Conservation (phyloP, 495 filamentous ascomycete species). For the Aspergillus cristatus region DNA sequence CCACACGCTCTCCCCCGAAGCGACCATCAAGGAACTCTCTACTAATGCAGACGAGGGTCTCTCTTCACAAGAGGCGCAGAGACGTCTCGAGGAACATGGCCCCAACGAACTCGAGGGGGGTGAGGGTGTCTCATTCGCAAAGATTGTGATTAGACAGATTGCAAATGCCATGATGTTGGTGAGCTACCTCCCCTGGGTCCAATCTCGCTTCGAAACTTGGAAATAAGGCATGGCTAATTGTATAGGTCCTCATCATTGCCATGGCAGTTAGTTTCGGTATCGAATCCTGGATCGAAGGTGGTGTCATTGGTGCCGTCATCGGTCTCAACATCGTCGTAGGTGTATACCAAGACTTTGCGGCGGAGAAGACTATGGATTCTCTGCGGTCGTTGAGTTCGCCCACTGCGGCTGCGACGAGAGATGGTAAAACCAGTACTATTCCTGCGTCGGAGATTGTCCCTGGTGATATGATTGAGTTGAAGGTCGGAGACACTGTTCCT, state of each 20-base stretch:
- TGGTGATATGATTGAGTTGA: constrained; percentile 62
- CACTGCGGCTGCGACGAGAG: constrained; percentile 48
- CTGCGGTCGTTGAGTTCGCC: constrained; percentile 54
- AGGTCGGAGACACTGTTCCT: constrained; percentile 77
- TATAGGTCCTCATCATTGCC: constrained; percentile 53
- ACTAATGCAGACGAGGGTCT: constrained; percentile 56
- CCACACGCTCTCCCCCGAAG: constrained; percentile 48
- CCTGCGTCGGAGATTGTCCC: constrained; percentile 48
- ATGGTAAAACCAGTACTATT: constrained; percentile 42
- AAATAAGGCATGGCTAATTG: too few species aligned
- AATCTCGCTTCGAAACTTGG: not conserved
- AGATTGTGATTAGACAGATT: constrained; percentile 52
- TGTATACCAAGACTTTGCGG: constrained; percentile 61
- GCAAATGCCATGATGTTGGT: constrained; percentile 63
- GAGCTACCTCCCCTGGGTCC: constrained; percentile 7
- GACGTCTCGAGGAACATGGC: constrained; percentile 48
- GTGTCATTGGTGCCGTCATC: constrained; percentile 57
- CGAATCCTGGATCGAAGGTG: constrained; percentile 61
- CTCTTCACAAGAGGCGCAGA: constrained; percentile 42
- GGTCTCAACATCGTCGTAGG: constrained; percentile 58
- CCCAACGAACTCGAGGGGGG: constrained; percentile 53
- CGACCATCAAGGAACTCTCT: constrained; percentile 48
- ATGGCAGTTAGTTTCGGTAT: constrained; percentile 67
- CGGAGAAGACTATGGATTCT: constrained; percentile 71
- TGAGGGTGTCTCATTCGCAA: constrained; percentile 45